Conservation (phyloP, 148 eudicot genomes). For the Spergularia bocconei region DNA sequence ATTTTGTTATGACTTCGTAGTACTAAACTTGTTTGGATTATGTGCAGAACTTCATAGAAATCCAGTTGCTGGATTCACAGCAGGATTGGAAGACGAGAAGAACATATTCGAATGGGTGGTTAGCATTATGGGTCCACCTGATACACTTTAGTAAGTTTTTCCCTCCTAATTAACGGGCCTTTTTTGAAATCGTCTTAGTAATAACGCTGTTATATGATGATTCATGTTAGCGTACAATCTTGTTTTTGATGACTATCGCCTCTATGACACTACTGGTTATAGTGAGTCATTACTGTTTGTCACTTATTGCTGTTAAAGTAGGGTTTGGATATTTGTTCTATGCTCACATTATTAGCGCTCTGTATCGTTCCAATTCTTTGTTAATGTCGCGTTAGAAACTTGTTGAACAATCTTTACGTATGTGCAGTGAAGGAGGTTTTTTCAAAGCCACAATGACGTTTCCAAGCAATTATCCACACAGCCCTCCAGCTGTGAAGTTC, state of each 20-base stretch:
- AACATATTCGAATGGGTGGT: conserved; percentile 87
- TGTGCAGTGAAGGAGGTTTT: conserved; percentile 83
- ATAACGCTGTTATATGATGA: neutral
- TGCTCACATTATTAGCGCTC: neutral
- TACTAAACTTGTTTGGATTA: neutral
- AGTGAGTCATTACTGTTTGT: too few relatives aligned
- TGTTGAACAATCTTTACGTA: neutral
- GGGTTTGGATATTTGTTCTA: too few relatives aligned
- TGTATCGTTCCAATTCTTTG: neutral
- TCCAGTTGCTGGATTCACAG: conserved; percentile 95
- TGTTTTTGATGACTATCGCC: too few relatives aligned
- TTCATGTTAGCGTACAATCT: neutral
- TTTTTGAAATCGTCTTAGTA: neutral
- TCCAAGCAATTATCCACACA: conserved; percentile 70
- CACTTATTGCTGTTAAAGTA: too few relatives aligned
- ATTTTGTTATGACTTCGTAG: neutral
- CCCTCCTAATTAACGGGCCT: neutral
- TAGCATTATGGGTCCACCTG: conserved; percentile 82
- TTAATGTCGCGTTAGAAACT: neutral
- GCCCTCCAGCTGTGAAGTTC: conserved; percentile 80
- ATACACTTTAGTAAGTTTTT: conserved; percentile 70
- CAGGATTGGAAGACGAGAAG: conserved; percentile 73
- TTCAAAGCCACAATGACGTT: conserved; percentile 80
- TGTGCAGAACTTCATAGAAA: conserved; percentile 65
- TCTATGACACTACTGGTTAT: too few relatives aligned